These are phyloP conservation scores for Phytopythium ostracodes DNA, from an alignment of 352 stramenopile genomes.

Conservation along the genomic window DNA sequence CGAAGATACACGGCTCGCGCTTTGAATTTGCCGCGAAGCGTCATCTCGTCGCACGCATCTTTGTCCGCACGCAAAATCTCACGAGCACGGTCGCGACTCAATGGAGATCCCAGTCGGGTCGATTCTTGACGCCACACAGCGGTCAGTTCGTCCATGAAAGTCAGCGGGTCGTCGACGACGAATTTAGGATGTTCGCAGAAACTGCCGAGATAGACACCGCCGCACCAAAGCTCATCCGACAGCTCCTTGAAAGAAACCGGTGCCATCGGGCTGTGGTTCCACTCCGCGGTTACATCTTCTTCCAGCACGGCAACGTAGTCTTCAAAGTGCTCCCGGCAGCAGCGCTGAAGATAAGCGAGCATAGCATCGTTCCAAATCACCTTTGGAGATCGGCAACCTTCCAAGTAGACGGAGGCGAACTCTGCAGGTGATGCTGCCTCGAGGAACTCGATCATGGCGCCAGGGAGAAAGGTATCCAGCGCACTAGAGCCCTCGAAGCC, in stretches of 20 bases:
- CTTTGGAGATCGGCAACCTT: conserved; percentile 81
- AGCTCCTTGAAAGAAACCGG: conserved; percentile 88
- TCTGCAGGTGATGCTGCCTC: conserved; percentile 66
- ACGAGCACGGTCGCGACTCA: conserved; percentile 37
- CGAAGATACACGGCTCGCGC: conserved; percentile 35
- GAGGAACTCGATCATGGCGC: conserved; percentile 89
- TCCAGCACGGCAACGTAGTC: conserved; percentile 88
- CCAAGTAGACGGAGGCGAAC: conserved; percentile 89
- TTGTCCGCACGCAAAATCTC: conserved; percentile 30
- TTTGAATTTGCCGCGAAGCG: conserved; percentile 57
- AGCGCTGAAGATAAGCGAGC: conserved; percentile 84
- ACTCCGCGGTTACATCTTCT: conserved; percentile 86
- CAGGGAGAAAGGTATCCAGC: conserved; percentile 86
- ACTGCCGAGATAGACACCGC: conserved; percentile 91
- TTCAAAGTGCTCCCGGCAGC: conserved; percentile 89
- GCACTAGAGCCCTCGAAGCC: conserved; percentile 52
- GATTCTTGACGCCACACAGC: conserved; percentile 78
- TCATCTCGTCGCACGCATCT: conserved; percentile 14
- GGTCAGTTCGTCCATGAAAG: conserved; percentile 83
- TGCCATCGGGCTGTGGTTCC: conserved; percentile 91
- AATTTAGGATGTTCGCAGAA: conserved; percentile 88
- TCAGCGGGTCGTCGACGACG: conserved; percentile 77
- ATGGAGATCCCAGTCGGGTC: conserved; percentile 19
- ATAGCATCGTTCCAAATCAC: conserved; percentile 95
- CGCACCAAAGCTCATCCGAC: conserved; percentile 90